A percentile compares a stretch with the other conserved stretches of the same genome.
phyloP scores from a whole-genome alignment of 2,329 filamentous ascomycete genomes.

The Camillea tinctor region DNA sequence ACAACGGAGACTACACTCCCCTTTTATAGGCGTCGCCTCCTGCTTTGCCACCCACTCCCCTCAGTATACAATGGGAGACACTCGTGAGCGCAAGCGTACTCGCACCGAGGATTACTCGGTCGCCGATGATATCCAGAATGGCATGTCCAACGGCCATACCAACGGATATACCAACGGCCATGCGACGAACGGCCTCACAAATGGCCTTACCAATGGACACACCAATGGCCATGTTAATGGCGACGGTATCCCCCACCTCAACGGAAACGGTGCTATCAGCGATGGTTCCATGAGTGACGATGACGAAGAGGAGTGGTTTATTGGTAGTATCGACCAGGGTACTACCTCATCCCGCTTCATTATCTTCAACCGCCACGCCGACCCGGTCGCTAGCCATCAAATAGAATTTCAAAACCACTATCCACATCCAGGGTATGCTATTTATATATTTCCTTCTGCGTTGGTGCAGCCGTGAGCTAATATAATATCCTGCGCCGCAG shows the following conservation, averaged over 20 bases:
- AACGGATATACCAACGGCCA: conserved; percentile 5
- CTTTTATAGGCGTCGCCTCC: conserved; percentile 3
- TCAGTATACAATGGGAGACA: conserved; percentile 24
- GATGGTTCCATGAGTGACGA: conserved; percentile 11
- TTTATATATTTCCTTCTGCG: conserved; percentile 3
- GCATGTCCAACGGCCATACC: conserved; percentile 5
- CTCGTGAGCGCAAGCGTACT: conserved; percentile 25
- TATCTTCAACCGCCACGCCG: conserved; percentile 79
- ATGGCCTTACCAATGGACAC: not conserved
- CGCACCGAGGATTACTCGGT: conserved; percentile 9
- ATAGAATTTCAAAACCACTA: conserved; percentile 85
- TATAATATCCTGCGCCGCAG: conserved; percentile 40
- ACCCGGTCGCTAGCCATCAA: conserved; percentile 79
- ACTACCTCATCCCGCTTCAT: conserved; percentile 88
- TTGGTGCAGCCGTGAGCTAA: conserved; percentile 7
- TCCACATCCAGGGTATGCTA: conserved; percentile 74
- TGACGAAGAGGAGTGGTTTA: conserved; percentile 56
- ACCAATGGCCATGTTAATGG: conserved; percentile 1
- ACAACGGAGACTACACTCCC: no score
- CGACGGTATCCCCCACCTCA: not conserved
- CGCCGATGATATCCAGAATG: not conserved
- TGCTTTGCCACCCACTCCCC: conserved; percentile 14
- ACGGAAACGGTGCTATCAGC: conserved; percentile 8
- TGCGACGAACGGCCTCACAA: conserved; percentile 4
- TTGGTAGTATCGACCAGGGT: conserved; percentile 87